A percentile compares a stretch with the other conserved stretches of the same genome.
Conservation (phyloP, 192 early-diverging fungal species). For the Spizellomyces sp. region DNA sequence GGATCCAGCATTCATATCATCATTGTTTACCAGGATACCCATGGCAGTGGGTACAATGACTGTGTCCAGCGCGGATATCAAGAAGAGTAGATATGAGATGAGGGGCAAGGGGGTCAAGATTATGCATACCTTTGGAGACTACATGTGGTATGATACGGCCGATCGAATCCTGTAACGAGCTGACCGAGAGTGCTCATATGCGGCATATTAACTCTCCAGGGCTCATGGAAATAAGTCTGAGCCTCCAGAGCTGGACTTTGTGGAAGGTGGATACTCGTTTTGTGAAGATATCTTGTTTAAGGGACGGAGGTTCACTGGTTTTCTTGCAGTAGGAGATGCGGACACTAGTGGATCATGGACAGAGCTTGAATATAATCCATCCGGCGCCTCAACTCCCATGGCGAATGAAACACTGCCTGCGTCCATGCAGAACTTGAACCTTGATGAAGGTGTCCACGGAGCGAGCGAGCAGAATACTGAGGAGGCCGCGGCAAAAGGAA, state of each 20-base stretch:
- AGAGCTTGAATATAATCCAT: constrained; percentile 8
- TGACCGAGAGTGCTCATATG: not conserved
- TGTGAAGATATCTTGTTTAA: not conserved
- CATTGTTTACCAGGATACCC: constrained; percentile 26
- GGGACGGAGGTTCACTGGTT: too few relatives aligned
- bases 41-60: constrained; percentile 72
- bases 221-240: constrained; percentile 59
- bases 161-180: not conserved
- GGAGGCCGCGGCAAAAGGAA: not conserved
- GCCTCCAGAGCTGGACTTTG: constrained; percentile 44
- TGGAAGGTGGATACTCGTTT: constrained; percentile 32
- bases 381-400: not conserved
- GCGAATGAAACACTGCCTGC: not conserved
- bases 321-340: not conserved
- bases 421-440: too few relatives aligned
- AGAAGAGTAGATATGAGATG: constrained; percentile 53
- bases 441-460: too few relatives aligned
- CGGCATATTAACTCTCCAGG: not conserved
- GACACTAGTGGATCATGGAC: constrained; percentile 21
- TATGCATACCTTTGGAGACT: constrained; percentile 75
- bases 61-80: constrained; percentile 52
- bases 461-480: too few relatives aligned
- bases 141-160: constrained; percentile 65
- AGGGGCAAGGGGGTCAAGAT: constrained; percentile 82
- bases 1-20: too few relatives aligned